These are phyloP conservation scores for Macrolepiota albuminosa DNA, from an alignment of 768 basidiomycete genomes.

Conservation along the genomic window DNA sequence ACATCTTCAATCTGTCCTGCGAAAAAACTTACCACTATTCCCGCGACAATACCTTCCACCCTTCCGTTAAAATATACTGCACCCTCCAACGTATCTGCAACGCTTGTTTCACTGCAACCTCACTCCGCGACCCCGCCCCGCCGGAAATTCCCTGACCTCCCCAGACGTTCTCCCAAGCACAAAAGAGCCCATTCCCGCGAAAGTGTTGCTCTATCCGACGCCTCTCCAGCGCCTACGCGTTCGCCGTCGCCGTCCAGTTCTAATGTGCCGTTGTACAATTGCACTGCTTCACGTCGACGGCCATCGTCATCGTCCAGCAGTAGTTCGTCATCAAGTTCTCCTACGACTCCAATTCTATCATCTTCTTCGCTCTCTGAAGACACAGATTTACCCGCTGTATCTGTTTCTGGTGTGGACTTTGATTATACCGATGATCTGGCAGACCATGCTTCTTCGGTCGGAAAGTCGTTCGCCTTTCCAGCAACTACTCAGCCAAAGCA, in stretches of 20 bases:
- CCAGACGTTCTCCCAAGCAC: constrained; percentile 20
- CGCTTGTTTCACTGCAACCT: background rate
- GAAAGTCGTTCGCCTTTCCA: background rate
- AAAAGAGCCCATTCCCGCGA: constrained; percentile 10
- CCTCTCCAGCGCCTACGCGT: background rate
- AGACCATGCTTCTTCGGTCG: background rate
- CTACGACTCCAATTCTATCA: constrained; percentile 9
- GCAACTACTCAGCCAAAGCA: background rate
- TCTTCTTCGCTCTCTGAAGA: constrained; percentile 1
- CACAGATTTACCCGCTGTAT: background rate
- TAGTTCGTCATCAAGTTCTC: constrained; percentile 12
- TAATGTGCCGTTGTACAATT: constrained; percentile 5
- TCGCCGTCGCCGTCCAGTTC: constrained; percentile 11
- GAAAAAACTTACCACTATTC: background rate
- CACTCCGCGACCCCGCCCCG: background rate
- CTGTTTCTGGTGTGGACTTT: constrained; percentile 9
- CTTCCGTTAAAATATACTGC: constrained; percentile 7
- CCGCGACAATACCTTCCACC: constrained; percentile 2
- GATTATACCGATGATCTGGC: background rate
- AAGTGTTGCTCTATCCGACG: background rate
- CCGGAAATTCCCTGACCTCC: constrained; percentile 20
- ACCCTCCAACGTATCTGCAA: background rate
- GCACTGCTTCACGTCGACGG: background rate
- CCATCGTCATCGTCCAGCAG: constrained; percentile 6
- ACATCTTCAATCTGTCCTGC: background rate